Base-by-base conservation (phyloP, 352 stramenopile genomes). In the Pythium coloratum region DNA sequence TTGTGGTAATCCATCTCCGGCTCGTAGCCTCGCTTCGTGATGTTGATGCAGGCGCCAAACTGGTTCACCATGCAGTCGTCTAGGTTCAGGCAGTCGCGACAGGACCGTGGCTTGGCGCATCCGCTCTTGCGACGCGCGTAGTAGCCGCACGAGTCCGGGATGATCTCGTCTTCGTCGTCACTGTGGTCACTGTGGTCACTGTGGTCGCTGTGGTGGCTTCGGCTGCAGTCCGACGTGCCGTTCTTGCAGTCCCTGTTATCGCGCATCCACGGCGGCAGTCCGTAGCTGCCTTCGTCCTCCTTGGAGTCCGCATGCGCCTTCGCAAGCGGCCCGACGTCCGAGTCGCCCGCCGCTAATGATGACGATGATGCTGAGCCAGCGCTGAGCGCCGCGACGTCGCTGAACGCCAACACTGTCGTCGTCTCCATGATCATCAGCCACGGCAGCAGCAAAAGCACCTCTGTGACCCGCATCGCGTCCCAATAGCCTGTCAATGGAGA, bases 21-120 rank as follows among this genome's bases (percentile, higher is more conserved):
- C 5, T 63, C 55, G 42, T 50, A 66, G 7, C 26, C 51, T 28
- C 51, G 9, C 28, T 51, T 42, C n/a, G 47, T 60, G 10, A 65
- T 59, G 32, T 66, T 62, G 6, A 71, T n/a, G 32, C 65, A 71
- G 40, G 30, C 38, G 51, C 65, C 65, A 32, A 62, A 67, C 32
- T 71, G 65, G 59, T 71, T 66, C 26, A 71, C 47, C 58, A 71
- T 66, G 54, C 65, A 71, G 7, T 38, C 66, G 18, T 67, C 32
- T 38, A 71, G 53, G 38, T 63, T 54, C 18, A 72, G 59, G 55
- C 66, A 72, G 14, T 67, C 66, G 47, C 34, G 42, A 40, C 66
- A 72, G 13, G 59, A 49, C 6, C 59, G 59, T 24, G 59, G 66
- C 44, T 56, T 55, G 4, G 16, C 34, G 38, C 66, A 72, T n/a